phyloP scores from a whole-genome alignment of 257 asterid species.

The Lycium barbarum region DNA sequence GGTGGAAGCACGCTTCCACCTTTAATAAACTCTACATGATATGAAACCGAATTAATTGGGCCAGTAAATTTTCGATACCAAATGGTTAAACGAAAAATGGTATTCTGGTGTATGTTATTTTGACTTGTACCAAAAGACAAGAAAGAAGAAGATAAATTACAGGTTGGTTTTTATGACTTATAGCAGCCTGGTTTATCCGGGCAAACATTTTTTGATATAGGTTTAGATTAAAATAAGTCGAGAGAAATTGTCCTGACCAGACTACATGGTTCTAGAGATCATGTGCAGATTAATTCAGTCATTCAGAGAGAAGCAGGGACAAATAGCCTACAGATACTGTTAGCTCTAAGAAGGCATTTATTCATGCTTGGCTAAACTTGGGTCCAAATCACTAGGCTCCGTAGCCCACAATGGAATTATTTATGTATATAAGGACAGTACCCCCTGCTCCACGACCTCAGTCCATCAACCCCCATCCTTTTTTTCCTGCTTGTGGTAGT shows the following conservation, averaged over 20 bases:
- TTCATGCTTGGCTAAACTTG: conserved; percentile 24
- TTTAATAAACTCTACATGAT: not conserved
- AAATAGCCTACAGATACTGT: conserved; percentile 38
- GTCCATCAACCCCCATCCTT: not conserved
- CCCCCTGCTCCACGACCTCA: conserved; percentile 16
- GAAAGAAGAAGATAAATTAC: not conserved
- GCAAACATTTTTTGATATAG: not conserved
- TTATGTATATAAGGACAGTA: conserved; percentile 31
- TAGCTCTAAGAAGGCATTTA: conserved; percentile 35
- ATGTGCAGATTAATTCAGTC: conserved; percentile 44
- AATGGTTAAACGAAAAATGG: not conserved
- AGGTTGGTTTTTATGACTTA: conserved; percentile 5
- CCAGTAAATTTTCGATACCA: not conserved
- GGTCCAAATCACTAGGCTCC: conserved; percentile 34
- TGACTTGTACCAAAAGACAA: conserved; percentile 31
- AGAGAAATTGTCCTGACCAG: conserved; percentile 27
- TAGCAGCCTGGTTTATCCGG: not conserved
- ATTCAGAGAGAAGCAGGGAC: conserved; percentile 40
- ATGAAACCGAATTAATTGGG: not conserved
- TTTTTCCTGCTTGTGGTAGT: not conserved
- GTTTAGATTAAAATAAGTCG: not conserved
- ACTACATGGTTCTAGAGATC: conserved; percentile 40
- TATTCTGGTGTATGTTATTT: not conserved
- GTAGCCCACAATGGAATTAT: conserved; percentile 31
- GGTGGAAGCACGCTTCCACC: not conserved